Conservation (phyloP, 352 stramenopile species). For the Pythium insidiosum region DNA sequence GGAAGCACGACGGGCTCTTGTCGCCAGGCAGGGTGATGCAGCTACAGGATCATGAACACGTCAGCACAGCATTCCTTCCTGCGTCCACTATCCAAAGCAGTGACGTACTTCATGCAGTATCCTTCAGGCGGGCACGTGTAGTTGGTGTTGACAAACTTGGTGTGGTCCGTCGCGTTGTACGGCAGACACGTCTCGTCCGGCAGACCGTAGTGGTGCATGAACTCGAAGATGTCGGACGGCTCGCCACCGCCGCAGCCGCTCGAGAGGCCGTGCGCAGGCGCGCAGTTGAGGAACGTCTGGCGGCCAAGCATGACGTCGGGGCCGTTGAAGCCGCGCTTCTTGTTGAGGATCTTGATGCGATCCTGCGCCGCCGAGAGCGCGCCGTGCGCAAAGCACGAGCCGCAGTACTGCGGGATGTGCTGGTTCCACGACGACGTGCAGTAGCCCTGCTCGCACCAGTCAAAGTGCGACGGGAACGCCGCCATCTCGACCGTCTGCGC, state of each 20-base stretch:
- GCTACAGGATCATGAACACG: slow-evolving; percentile 9
- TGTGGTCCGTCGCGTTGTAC: slow-evolving; percentile 53
- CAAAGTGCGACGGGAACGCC: slow-evolving; percentile 52
- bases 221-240: slow-evolving; percentile 48
- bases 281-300: slow-evolving; percentile 62
- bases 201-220: slow-evolving; percentile 49
- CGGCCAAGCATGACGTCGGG: slow-evolving; percentile 51
- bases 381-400: slow-evolving; percentile 65
- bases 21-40: slow-evolving; percentile 29
- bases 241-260: slow-evolving; percentile 48
- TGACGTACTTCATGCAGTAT: slow-evolving; percentile 57
- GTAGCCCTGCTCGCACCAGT: slow-evolving; percentile 71
- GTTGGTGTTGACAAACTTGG: slow-evolving; percentile 39
- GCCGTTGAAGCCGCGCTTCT: slow-evolving; percentile 24
- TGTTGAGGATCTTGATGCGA: slow-evolving; percentile 61
- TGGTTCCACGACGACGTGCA: slow-evolving; percentile 67
- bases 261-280: slow-evolving; percentile 39
- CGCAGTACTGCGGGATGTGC: slow-evolving; percentile 69
- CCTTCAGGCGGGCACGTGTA: slow-evolving; percentile 47
- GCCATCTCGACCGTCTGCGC: slow-evolving; percentile 29
- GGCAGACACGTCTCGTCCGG: slow-evolving; percentile 48
- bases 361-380: slow-evolving; percentile 45
- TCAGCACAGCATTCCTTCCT: neutral
- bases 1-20: slow-evolving; percentile 24
- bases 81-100: neutral